Percentiles rank a stretch among this genome's conserved stretches.
These are phyloP conservation scores for Kwoniella shandongensis DNA, from an alignment of 768 basidiomycete species.

Conservation along the genomic window DNA sequence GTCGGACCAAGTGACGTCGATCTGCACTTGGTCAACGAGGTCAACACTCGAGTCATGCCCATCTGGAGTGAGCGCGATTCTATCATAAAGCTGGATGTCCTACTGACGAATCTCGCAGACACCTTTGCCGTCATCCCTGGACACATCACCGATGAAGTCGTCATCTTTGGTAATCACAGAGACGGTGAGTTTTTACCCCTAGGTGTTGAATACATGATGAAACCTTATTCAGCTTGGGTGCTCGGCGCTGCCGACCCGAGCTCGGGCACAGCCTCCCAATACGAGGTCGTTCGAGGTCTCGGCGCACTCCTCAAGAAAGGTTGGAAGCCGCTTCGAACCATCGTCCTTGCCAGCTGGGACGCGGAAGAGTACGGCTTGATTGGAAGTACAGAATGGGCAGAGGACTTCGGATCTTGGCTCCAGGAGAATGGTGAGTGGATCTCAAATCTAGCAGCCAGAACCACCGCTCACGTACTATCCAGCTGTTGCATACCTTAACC, in stretches of 20 bases:
- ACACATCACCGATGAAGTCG: conserved; percentile 66
- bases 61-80: conserved; percentile 93
- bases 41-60: conserved; percentile 75
- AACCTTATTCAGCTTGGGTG: conserved; percentile 61
- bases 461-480: not conserved
- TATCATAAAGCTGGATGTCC: not conserved
- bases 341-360: conserved; percentile 74
- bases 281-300: conserved; percentile 74
- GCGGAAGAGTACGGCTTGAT: conserved; percentile 61
- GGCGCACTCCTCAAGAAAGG: conserved; percentile 67
- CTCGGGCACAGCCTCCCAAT: conserved; percentile 74
- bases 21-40: conserved; percentile 65
- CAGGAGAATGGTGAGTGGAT: conserved; percentile 58
- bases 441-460: not conserved
- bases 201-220: conserved; percentile 23
- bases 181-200: conserved; percentile 61
- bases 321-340: conserved; percentile 80
- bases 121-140: conserved; percentile 48
- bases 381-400: conserved; percentile 90
- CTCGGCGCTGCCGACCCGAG: conserved; percentile 60
- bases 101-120: conserved; percentile 26
- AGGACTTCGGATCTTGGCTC: conserved; percentile 84
- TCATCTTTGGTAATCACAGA: conserved; percentile 83
- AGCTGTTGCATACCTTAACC: conserved; percentile 82
- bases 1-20: conserved; percentile 57